Evolutionary conservation across 352 stramenopile species (phyloP).

Genomic region (Phytophthora cryptogea): DNA sequence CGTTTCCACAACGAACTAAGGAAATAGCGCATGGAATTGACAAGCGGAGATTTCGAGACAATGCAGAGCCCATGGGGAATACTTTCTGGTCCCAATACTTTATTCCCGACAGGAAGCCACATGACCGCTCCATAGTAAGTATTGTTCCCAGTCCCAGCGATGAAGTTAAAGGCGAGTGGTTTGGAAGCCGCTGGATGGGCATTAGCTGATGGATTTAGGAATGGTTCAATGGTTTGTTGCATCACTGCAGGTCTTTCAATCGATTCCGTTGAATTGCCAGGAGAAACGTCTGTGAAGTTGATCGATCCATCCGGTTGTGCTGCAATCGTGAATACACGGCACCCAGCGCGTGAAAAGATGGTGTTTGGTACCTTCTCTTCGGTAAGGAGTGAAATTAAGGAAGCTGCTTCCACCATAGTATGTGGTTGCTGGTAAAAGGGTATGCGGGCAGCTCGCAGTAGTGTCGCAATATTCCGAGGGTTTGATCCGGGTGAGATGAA

Average conservation of each 20-base stretch:
- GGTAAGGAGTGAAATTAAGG: constrained; percentile 15
- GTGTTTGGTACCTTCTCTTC: neutral
- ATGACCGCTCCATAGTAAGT: constrained; percentile 50
- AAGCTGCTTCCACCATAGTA: neutral
- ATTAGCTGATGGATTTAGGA: constrained; percentile 45
- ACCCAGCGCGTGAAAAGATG: constrained; percentile 29
- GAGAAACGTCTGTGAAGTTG: constrained; percentile 20
- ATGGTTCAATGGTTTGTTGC: constrained; percentile 44
- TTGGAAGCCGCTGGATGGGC: constrained; percentile 15
- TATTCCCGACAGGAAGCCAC: constrained; percentile 24
- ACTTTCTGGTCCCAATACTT: neutral
- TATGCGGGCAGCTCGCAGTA: constrained; percentile 53
- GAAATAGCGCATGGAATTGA: constrained; percentile 55
- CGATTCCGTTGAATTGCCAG: neutral
- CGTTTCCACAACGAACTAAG: constrained; percentile 30
- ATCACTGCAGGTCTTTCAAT: neutral
- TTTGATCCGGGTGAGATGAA: constrained; percentile 32
- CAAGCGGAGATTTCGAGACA: constrained; percentile 54
- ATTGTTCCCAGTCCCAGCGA: constrained; percentile 40
- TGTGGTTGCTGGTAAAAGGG: constrained; percentile 66
- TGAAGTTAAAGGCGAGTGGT: constrained; percentile 58
- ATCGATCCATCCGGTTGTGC: constrained; percentile 9
- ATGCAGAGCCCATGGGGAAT: constrained; percentile 44
- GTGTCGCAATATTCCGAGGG: constrained; percentile 37
- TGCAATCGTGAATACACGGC: constrained; percentile 29